These are phyloP conservation scores for Phytophthora tentaculata DNA, from an alignment of 352 stramenopile genomes.

Conservation along the genomic window DNA sequence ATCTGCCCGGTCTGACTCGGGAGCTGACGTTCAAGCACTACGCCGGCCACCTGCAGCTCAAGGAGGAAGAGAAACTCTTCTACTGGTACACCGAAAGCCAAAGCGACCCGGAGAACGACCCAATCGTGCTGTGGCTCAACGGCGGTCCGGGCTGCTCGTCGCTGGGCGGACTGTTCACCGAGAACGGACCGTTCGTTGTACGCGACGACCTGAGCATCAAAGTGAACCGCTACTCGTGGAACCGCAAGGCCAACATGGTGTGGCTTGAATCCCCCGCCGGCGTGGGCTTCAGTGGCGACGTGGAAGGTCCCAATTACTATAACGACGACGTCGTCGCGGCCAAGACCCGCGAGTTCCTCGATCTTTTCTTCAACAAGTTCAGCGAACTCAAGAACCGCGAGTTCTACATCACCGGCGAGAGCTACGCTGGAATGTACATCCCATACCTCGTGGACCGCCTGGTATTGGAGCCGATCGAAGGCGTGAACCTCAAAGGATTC, in stretches of 20 bases:
- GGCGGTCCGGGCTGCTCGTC: constrained; percentile 81
- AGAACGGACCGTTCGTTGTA: constrained; percentile 84
- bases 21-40: constrained; percentile 76
- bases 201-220: constrained; percentile 57
- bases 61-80: constrained; percentile 71
- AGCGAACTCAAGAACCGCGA: constrained; percentile 70
- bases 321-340: constrained; percentile 81
- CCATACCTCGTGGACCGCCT: constrained; percentile 83
- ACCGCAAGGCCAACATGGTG: constrained; percentile 79
- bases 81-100: constrained; percentile 86
- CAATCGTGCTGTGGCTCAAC: constrained; percentile 86
- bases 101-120: constrained; percentile 54
- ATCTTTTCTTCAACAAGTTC: constrained; percentile 74
- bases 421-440: constrained; percentile 92
- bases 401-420: constrained; percentile 88
- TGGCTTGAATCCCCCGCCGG: constrained; percentile 80
- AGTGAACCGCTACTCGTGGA: constrained; percentile 79
- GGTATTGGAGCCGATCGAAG: constrained; percentile 62
- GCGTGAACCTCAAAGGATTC: constrained; percentile 78
- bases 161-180: constrained; percentile 62
- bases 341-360: constrained; percentile 82
- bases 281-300: constrained; percentile 72
- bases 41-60: constrained; percentile 57
- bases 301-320: constrained; percentile 74
- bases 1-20: constrained; percentile 52